Base-by-base conservation (phyloP, 345 rosid genomes). In the Turnera subulata region DNA sequence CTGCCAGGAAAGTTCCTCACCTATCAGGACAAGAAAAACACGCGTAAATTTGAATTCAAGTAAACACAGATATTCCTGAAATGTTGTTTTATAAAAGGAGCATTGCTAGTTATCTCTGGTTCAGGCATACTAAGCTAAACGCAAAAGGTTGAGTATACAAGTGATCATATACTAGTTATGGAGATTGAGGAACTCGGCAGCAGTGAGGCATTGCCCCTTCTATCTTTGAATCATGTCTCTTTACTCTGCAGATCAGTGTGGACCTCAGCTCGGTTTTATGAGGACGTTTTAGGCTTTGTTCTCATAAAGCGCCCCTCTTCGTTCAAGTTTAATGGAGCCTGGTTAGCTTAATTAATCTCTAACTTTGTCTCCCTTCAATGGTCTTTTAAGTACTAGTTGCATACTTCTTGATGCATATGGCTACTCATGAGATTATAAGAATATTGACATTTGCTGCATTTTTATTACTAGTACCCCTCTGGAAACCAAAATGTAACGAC, bases 221-320 rank as follows among this genome's bases (percentile, higher is more conserved):
- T 82, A 21, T 82, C 84, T 2, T 53, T 82, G 60, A 82, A 82
- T 40, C 87, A 82, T 18, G 72, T 79, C 5, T 79, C 84, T 20
- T 44, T 82, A 61, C 1, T 76, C 54, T 79, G 87, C 66, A 67
- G 72, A 68, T 82, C 87, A 11, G 82, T 77, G 10, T 71, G 72
- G 78, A 72, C 64, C 24, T 81, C 83, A 0, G 37, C 46, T 1
- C 26, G 78, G 59, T 81, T 81, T 53, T 81, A 78, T 19, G 71
- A 78, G 55, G 71, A 78, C 46, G 71, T 81, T 47, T 59, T 81
- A 68, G 82, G 84, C 38, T 82, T 82, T 50, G 80, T 65, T 52
- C 63, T 64, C 50, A 74, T 82, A 69, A 82, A 82, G 58, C 82
- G 84, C 44, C 87, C 87, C 38, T 79, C 87, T 60, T 82, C 87